A percentile compares a stretch with the other conserved stretches of the same genome.
phyloP scores from a whole-genome alignment of 257 asterid species.

The Thymus mandschuricus region DNA sequence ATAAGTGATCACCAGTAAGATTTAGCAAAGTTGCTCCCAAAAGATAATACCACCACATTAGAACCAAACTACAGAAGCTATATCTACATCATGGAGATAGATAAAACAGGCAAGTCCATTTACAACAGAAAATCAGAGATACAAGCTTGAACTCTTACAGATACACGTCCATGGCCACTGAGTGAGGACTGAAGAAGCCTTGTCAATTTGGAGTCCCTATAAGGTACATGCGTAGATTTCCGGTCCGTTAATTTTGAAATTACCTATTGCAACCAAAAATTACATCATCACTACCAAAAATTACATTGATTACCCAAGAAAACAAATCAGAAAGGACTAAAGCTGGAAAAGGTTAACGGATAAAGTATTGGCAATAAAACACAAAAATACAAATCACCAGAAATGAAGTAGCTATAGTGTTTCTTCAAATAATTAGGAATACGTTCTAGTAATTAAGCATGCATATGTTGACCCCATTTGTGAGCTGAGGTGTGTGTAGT shows the following conservation, averaged over 20 bases:
- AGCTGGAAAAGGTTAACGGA: not conserved
- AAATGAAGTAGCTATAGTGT: conserved; percentile 12
- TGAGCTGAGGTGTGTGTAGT: conserved; percentile 3
- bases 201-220: conserved; percentile 96
- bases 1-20: conserved; percentile 11
- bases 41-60: conserved; percentile 13
- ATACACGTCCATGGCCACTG: conserved; percentile 98
- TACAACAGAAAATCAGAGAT: conserved; percentile 32
- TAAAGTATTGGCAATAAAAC: conserved; percentile 11
- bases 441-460: conserved; percentile 15
- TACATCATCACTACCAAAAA: conserved; percentile 34
- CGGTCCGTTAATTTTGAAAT: conserved; percentile 95
- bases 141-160: conserved; percentile 60
- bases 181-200: conserved; percentile 97
- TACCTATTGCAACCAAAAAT: conserved; percentile 61
- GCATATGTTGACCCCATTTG: conserved; percentile 9
- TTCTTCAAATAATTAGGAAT: conserved; percentile 7
- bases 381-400: conserved; percentile 15
- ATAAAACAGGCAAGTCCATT: conserved; percentile 16
- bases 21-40: conserved; percentile 16
- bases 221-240: conserved; percentile 86
- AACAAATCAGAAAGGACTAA: conserved; percentile 24
- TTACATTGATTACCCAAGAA: conserved; percentile 11
- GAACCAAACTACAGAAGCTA: not conserved
- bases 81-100: conserved; percentile 13